Evolutionary conservation across 768 basidiomycete genomes (phyloP), one percentile per base, ranked within the genome.

Genomic region (Russula vinacea): DNA sequence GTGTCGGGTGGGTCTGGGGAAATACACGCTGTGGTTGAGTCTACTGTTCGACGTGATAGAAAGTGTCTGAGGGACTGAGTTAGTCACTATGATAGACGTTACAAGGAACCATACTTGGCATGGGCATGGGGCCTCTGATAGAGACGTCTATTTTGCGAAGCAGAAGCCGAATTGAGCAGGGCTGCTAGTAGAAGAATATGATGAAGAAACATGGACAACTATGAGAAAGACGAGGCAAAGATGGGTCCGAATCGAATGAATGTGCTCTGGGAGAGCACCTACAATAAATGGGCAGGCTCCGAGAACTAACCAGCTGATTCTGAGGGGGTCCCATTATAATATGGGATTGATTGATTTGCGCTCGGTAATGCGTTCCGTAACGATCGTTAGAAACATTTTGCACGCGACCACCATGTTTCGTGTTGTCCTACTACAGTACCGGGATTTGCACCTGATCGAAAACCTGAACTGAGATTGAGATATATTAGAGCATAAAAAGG

Each of bases 1-100:
- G 85, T 83, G 37, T 85, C 83, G 9, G 78, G 74, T 6, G 89
- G 87, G 67, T 84, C 77, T 22, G 87, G 78, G 19, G 76, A 60
- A 35, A 75, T 70, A 65, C 76, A 76, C 29, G 68, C 29, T 2
- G 29, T 29, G 29, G 29, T 68, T 26, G 26, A 22, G 17, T n/a
- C n/a, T 8, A 3, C 7, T 42, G 40, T 17, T n/a, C n/a, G 19
- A 24, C 4, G 35, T 29, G 51, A 55, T 37, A 50, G 16, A 33
- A 14, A 8, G 2, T 49, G 59, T n/a, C 58, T 65, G 26, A 44
- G 33, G n/a, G 45, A 29, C 35, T 45, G 32, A 24, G 17, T 60
- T 19, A 49, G 32, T 24, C 17, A 17, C 33, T 26, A 37, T 16
- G 33, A 17, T 1, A 51, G 17, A 35, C 13, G 13, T 39, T 32